Conservation (phyloP, 306 rosid genomes). For the Cicer arietinum region DNA sequence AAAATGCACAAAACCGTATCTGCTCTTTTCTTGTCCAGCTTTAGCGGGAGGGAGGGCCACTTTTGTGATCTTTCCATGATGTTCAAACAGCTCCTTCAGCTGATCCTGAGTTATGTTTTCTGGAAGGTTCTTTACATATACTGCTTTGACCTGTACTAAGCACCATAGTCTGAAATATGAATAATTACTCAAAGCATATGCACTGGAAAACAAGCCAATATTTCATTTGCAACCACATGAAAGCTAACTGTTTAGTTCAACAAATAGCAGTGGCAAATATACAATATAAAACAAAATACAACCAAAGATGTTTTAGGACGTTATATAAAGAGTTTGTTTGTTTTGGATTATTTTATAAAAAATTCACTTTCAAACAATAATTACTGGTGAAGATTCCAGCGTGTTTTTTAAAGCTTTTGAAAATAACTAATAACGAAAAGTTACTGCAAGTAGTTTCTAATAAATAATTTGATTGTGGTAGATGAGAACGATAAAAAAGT, state of each 20-base stretch:
- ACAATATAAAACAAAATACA: constrained; percentile 19
- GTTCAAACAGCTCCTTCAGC: constrained; percentile 59
- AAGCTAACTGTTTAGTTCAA: neutral
- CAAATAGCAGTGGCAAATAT: constrained; percentile 22
- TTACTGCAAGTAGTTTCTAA: neutral
- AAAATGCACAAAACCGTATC: constrained; percentile 81
- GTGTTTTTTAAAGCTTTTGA: neutral
- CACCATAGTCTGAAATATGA: constrained; percentile 17
- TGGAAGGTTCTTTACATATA: constrained; percentile 75
- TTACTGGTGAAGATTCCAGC: neutral
- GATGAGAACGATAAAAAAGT: neutral
- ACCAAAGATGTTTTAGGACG: constrained; percentile 29
- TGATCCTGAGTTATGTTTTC: constrained; percentile 63
- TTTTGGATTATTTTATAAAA: neutral
- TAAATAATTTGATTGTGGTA: constrained; percentile 1
- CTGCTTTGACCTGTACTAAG: constrained; percentile 66
- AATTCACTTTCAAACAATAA: neutral
- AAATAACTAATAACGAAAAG: neutral
- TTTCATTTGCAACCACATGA: constrained; percentile 24
- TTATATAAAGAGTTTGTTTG: neutral
- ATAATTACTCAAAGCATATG: constrained; percentile 18
- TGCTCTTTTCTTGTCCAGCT: constrained; percentile 69
- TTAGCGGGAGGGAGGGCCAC: constrained; percentile 78
- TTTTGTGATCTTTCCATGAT: constrained; percentile 75
- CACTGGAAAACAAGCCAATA: constrained; percentile 29